phyloP scores from a whole-genome alignment of 306 rosid genomes.

The Neltuma alba region DNA sequence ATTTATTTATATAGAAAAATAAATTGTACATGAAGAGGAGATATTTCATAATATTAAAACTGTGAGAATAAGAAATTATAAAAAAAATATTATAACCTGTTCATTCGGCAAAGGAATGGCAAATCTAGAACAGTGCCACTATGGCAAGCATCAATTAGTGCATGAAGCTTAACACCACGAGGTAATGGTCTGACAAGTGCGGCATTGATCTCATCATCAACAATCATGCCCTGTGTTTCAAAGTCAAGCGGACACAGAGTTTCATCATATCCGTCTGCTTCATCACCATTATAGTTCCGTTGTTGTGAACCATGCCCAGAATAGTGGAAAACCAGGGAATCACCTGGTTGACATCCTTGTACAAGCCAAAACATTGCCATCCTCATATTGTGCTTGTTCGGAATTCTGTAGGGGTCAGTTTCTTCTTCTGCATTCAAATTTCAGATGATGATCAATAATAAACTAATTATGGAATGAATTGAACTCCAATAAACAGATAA shows the following conservation, averaged over 20 bases:
- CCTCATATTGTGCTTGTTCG: slow-evolving; percentile 75
- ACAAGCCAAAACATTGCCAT: slow-evolving; percentile 98
- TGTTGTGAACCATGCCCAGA: slow-evolving; percentile 99
- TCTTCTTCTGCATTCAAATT: slow-evolving; percentile 86
- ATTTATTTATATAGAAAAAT: background rate
- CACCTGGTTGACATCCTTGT: slow-evolving; percentile 96
- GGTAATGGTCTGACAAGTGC: slow-evolving; percentile 83
- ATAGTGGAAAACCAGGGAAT: slow-evolving; percentile 91
- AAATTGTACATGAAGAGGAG: background rate
- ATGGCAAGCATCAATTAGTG: slow-evolving; percentile 93
- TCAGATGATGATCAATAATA: slow-evolving; percentile 13
- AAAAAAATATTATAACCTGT: slow-evolving; percentile 57
- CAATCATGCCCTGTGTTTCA: slow-evolving; percentile 99
- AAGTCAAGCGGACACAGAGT: slow-evolving; percentile 95
- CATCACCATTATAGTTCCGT: slow-evolving; percentile 86
- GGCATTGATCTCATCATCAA: slow-evolving; percentile 91
- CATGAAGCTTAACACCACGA: slow-evolving; percentile 89
- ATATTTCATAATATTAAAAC: slow-evolving; percentile 21
- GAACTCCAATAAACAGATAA: slow-evolving; percentile 8
- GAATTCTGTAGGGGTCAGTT: slow-evolving; percentile 79
- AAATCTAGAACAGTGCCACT: slow-evolving; percentile 97
- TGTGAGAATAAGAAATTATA: slow-evolving; percentile 20
- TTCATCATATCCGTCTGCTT: slow-evolving; percentile 95
- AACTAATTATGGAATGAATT: background rate
- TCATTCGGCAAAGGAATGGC: slow-evolving; percentile 96